These are phyloP conservation scores for Stellera chamaejasme DNA, from an alignment of 345 rosid species.

Conservation along the genomic window DNA sequence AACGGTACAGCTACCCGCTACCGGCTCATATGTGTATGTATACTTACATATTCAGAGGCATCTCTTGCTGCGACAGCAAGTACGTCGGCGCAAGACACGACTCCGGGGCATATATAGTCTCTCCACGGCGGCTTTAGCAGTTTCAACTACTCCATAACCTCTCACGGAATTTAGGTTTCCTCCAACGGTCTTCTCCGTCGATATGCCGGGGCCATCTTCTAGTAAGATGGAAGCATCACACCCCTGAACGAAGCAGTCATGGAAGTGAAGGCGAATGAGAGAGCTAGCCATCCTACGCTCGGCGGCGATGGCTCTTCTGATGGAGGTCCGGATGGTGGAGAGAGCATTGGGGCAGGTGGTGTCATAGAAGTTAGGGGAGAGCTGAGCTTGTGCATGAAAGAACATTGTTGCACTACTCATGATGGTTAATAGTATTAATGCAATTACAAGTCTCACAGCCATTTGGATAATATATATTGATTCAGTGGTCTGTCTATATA, in stretches of 20 bases:
- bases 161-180: conserved; percentile 11
- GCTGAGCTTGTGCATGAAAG: conserved; percentile 26
- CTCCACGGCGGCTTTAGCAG: conserved; percentile 40
- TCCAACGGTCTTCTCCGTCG: conserved; percentile 19
- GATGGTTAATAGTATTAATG: not conserved
- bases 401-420: not conserved
- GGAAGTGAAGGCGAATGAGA: conserved; percentile 59
- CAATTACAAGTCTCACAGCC: too few relatives aligned
- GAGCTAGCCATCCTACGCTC: conserved; percentile 60
- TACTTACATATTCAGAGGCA: conserved; percentile 30
- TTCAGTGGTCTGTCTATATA: too few relatives aligned
- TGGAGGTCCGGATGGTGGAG: conserved; percentile 25
- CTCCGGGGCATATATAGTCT: conserved; percentile 40
- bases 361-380: conserved; percentile 41
- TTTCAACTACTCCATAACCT: conserved; percentile 43
- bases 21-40: not conserved
- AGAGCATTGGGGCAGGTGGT: conserved; percentile 39
- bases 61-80: conserved; percentile 54
- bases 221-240: conserved; percentile 4
- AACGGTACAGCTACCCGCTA: too few relatives aligned
- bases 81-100: conserved; percentile 62
- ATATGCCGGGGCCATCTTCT: not conserved
- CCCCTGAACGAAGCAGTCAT: conserved; percentile 40
- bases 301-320: conserved; percentile 17
- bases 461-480: too few relatives aligned